Evolutionary conservation across 495 filamentous ascomycete genomes (phyloP).

Genomic region (Astrocystis sublimbata): DNA sequence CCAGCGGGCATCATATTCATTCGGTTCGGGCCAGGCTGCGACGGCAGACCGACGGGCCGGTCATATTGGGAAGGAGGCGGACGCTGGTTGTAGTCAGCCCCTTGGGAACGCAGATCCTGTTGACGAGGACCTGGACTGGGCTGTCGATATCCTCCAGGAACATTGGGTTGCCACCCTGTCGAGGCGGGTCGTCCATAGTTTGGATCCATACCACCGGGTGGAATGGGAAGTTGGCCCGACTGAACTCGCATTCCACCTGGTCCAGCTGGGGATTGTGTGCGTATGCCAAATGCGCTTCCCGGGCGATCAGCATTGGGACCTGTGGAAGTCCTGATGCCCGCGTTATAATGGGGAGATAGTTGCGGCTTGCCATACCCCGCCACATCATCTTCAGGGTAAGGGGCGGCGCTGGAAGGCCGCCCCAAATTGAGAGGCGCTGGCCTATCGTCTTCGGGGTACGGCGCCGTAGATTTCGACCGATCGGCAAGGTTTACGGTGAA

Average conservation of each 20-base stretch:
- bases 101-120: constrained; percentile 26
- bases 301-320: constrained; percentile 58
- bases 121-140: constrained; percentile 37
- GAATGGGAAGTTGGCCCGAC: constrained; percentile 31
- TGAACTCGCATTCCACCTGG: constrained; percentile 23
- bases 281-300: constrained; percentile 68
- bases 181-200: constrained; percentile 32
- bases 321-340: constrained; percentile 37
- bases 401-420: constrained; percentile 42
- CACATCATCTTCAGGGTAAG: constrained; percentile 57
- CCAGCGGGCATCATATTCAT: constrained; percentile 40
- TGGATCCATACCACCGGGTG: constrained; percentile 33
- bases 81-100: constrained; percentile 29
- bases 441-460: constrained; percentile 64
- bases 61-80: constrained; percentile 23
- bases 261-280: constrained; percentile 32
- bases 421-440: constrained; percentile 43
- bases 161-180: constrained; percentile 48
- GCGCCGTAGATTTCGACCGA: constrained; percentile 56
- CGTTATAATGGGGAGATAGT: constrained; percentile 38
- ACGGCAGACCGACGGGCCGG: constrained; percentile 21
- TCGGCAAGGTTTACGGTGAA: constrained; percentile 48
- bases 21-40: constrained; percentile 30
- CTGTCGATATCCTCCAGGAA: constrained; percentile 43
- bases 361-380: constrained; percentile 27